These are phyloP conservation scores for Albophoma yamanashiensis DNA, from an alignment of 2,329 filamentous ascomycete genomes.

Conservation along the genomic window DNA sequence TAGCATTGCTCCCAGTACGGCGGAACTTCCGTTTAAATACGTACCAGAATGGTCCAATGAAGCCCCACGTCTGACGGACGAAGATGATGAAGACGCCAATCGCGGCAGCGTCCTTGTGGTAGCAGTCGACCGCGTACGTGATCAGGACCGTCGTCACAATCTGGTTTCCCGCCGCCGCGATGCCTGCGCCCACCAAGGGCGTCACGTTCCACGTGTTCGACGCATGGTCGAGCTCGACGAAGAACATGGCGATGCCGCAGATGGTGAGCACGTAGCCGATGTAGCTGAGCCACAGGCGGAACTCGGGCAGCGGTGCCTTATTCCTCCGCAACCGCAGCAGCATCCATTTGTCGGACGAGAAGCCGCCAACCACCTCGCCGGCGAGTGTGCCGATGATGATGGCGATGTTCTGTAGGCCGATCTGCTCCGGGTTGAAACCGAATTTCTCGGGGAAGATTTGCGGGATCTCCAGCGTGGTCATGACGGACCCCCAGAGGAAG, in stretches of 20 bases:
- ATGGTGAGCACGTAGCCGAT: slow-evolving; percentile 38
- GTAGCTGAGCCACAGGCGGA: slow-evolving; percentile 47
- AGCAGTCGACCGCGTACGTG: slow-evolving; percentile 50
- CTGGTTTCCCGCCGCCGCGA: slow-evolving; percentile 44
- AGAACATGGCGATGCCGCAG: slow-evolving; percentile 41
- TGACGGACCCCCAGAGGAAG: slow-evolving; percentile 31
- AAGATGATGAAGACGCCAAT: slow-evolving; percentile 50
- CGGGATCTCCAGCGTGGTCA: slow-evolving; percentile 45
- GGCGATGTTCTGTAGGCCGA: slow-evolving; percentile 47
- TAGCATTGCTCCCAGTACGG: background rate
- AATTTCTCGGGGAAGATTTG: slow-evolving; percentile 46
- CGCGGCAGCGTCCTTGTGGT: slow-evolving; percentile 37
- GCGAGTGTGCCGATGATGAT: slow-evolving; percentile 46
- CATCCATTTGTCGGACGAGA: slow-evolving; percentile 42
- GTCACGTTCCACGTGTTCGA: slow-evolving; percentile 41
- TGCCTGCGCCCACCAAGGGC: slow-evolving; percentile 41
- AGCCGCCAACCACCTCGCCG: slow-evolving; percentile 47
- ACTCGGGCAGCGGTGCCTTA: slow-evolving; percentile 31
- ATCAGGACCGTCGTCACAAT: slow-evolving; percentile 49
- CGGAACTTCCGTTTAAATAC: background rate
- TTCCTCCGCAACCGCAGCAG: slow-evolving; percentile 22
- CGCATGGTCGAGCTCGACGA: slow-evolving; percentile 36
- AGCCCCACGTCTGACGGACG: slow-evolving; percentile 42
- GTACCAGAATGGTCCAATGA: slow-evolving; percentile 27
- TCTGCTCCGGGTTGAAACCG: slow-evolving; percentile 43